These are phyloP conservation scores for Diatrype stigma DNA, from an alignment of 2,329 filamentous ascomycete species.

Conservation along the genomic window DNA sequence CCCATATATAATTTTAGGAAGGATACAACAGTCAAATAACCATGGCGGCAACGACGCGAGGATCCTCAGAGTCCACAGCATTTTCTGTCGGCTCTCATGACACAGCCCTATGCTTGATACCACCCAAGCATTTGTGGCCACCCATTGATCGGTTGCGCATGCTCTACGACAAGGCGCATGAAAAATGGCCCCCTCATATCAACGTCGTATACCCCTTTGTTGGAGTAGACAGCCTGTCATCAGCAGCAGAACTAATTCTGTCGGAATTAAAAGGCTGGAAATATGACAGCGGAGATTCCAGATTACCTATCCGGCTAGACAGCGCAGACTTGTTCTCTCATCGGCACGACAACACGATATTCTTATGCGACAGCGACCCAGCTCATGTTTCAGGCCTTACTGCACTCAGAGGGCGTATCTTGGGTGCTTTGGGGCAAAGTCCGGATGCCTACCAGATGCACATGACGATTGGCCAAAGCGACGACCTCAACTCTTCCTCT, in stretches of 20 bases:
- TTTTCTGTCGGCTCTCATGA: slow-evolving; percentile 40
- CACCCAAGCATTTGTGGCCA: slow-evolving; percentile 43
- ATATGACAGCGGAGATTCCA: slow-evolving; percentile 3
- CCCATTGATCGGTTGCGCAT: slow-evolving; percentile 51
- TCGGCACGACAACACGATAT: slow-evolving; percentile 47
- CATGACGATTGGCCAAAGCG: slow-evolving; percentile 58
- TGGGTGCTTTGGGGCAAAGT: slow-evolving; percentile 32
- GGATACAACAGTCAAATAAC: neutral
- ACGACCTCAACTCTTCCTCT: slow-evolving; percentile 38
- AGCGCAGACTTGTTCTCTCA: slow-evolving; percentile 44
- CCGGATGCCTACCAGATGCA: slow-evolving; percentile 40
- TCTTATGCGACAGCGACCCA: slow-evolving; percentile 31
- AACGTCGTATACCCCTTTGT: slow-evolving; percentile 67
- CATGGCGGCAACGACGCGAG: slow-evolving; percentile 16
- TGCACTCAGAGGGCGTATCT: slow-evolving; percentile 30
- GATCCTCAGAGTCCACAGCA: neutral
- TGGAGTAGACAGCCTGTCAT: slow-evolving; percentile 37
- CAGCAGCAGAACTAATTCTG: slow-evolving; percentile 37
- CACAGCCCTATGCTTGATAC: slow-evolving; percentile 59
- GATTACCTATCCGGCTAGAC: slow-evolving; percentile 32
- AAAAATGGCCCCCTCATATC: slow-evolving; percentile 62
- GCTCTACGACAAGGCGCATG: slow-evolving; percentile 59
- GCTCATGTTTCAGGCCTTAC: slow-evolving; percentile 18
- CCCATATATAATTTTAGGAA: too few relatives aligned
- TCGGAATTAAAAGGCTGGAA: slow-evolving; percentile 24